These are phyloP conservation scores for Backusella psychrophila DNA, from an alignment of 192 early-diverging fungal species.

Conservation along the genomic window DNA sequence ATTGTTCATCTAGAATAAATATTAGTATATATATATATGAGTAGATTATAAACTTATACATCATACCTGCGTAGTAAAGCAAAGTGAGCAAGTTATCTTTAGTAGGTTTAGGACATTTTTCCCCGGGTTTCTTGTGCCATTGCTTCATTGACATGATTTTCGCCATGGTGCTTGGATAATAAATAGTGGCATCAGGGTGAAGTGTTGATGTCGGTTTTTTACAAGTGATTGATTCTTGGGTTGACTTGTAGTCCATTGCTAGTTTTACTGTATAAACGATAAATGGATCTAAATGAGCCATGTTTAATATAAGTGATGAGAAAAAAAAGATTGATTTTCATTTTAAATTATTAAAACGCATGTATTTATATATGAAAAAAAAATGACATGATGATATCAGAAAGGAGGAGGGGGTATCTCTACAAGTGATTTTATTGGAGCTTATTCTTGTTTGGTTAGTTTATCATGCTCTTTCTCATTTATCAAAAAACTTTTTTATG, in stretches of 20 bases:
- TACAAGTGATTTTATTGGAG: not conserved
- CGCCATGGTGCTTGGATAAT: not conserved
- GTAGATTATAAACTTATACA: not conserved
- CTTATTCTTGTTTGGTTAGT: not conserved
- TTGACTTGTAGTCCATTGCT: constrained; percentile 10
- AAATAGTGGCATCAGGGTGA: not conserved
- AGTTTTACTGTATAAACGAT: constrained; percentile 9
- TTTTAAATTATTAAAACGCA: not conserved
- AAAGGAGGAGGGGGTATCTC: too few species aligned
- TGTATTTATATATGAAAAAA: not conserved
- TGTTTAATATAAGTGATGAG: not conserved
- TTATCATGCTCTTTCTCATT: not conserved
- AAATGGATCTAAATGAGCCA: constrained; percentile 12
- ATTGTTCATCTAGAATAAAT: constrained; percentile 4
- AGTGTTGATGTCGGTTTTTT: not conserved
- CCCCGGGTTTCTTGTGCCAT: not conserved
- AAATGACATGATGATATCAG: not conserved
- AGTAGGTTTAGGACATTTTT: not conserved
- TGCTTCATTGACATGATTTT: not conserved
- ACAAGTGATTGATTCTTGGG: not conserved
- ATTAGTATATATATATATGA: not conserved
- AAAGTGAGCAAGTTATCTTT: constrained; percentile 1
- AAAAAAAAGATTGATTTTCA: not conserved
- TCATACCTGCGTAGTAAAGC: constrained; percentile 10
- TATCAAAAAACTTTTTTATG: not conserved